Base-by-base conservation (phyloP, 2,329 filamentous ascomycete species). In the Zasmidium angulare region DNA sequence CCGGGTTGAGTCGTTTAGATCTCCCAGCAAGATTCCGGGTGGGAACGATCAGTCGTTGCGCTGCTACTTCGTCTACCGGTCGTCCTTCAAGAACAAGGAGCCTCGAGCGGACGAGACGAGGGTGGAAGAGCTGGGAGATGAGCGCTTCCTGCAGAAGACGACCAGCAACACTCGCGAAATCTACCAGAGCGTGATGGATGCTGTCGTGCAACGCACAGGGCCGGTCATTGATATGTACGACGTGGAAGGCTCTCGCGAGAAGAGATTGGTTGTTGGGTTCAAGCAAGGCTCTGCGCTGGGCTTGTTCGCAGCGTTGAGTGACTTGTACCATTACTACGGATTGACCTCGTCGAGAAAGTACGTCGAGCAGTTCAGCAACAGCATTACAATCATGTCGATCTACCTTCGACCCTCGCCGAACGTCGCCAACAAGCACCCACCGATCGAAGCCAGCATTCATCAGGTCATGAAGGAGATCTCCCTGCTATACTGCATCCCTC, bases 401-500 rank as follows among this genome's bases (percentile, higher is more conserved):
- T 99, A 99, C 77, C 84, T 99, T 61, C 88, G 89, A 66, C 92
- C 91, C 21, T 83, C 89, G 19, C 74, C 81, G 50, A 84, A 83
- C 65, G 77, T 83, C 46, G 78, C 79, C 10, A 74, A 77, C 62
- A 83, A 82, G 65, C 81, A 84, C 73, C 93, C 93, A 43, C 89
- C 92, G 0, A 91, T 98, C 67, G 91, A 97, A 71, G 89, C 93
- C 68, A 95, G 93, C 2, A 96, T 99, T 66, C 91, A 97, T 78
- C 95, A 99, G 78, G 97, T 99, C 80, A 96, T 95, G 81, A 98
- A 98, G 83, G 95, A 99, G 77, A 89, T 96, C 53, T 98, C 95
- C 1, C 84, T 99, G 59, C 83, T 99, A 19, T 99, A 98, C 85
- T 99, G 95, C 76, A 89, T 99, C 67, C 95, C 95, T 14, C 93